Percentiles rank a stretch among this genome's conserved stretches.
Conservation (phyloP, 2,329 filamentous ascomycete genomes). For the Diaporthe ilicicola region DNA sequence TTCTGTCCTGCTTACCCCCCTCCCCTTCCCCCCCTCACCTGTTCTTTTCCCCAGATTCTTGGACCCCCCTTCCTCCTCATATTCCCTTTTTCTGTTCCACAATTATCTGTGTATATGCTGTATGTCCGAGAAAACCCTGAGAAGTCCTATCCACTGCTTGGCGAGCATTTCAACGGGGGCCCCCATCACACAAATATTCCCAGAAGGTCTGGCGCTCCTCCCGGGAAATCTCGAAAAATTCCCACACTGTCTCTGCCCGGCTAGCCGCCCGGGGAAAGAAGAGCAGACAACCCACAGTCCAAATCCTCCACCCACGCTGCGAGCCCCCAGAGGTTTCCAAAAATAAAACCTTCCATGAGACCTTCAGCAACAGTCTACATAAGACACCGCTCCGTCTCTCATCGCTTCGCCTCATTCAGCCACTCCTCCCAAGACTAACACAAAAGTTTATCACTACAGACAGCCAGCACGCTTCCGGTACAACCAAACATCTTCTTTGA, state of each 20-base stretch:
- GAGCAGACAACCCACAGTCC: not conserved
- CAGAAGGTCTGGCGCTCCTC: not conserved
- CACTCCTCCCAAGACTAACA: conserved; percentile 27
- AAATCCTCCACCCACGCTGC: conserved; percentile 10
- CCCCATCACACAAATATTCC: conserved; percentile 10
- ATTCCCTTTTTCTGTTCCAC: conserved; percentile 24
- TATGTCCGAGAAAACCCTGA: conserved; percentile 8
- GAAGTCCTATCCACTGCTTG: conserved; percentile 9
- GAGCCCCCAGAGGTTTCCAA: conserved; percentile 27
- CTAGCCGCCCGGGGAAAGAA: not conserved
- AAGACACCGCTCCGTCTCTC: conserved; percentile 5
- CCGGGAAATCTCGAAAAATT: conserved; percentile 24
- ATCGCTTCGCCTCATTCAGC: conserved; percentile 32
- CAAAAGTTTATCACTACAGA: conserved; percentile 11
- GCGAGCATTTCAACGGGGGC: not conserved
- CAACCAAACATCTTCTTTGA: conserved; percentile 10
- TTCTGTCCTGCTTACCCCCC: conserved; percentile 22
- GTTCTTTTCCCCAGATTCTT: conserved; percentile 24
- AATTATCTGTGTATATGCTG: conserved; percentile 18
- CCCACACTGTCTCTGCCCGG: conserved; percentile 9
- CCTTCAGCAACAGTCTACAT: conserved; percentile 26
- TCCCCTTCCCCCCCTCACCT: conserved; percentile 13
- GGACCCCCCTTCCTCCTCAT: conserved; percentile 15
- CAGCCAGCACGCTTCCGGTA: conserved; percentile 6
- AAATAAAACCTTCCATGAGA: conserved; percentile 30